phyloP scores from a whole-genome alignment of 2,329 filamentous ascomycete species.

The Ophiostoma himal-ulmi region DNA sequence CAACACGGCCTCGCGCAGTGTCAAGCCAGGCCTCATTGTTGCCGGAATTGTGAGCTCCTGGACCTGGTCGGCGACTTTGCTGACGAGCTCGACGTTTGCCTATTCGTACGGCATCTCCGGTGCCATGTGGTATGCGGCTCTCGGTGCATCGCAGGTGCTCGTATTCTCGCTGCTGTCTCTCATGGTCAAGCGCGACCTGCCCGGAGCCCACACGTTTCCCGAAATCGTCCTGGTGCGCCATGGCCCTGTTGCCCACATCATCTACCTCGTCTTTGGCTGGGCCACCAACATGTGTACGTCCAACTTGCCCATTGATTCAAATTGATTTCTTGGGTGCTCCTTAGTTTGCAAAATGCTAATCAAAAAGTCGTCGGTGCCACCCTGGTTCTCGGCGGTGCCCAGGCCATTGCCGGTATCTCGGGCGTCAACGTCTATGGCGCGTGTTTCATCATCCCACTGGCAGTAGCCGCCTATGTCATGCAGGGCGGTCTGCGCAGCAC shows the following conservation, averaged over 20 bases:
- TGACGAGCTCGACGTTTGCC: slow-evolving; percentile 37
- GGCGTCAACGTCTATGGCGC: slow-evolving; percentile 40
- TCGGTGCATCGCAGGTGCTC: slow-evolving; percentile 38
- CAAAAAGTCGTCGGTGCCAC: slow-evolving; percentile 34
- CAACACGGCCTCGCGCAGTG: slow-evolving; percentile 35
- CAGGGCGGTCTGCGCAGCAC: slow-evolving; percentile 35
- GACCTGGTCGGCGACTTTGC: slow-evolving; percentile 44
- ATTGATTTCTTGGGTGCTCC: not conserved
- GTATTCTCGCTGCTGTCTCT: slow-evolving; percentile 39
- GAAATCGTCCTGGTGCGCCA: slow-evolving; percentile 39
- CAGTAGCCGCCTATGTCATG: slow-evolving; percentile 35
- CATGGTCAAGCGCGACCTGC: slow-evolving; percentile 38
- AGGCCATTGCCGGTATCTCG: slow-evolving; percentile 37
- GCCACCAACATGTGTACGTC: slow-evolving; percentile 35
- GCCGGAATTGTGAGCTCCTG: slow-evolving; percentile 44
- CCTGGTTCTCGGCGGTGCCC: slow-evolving; percentile 36
- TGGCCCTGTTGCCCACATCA: slow-evolving; percentile 35
- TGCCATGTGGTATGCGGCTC: slow-evolving; percentile 40
- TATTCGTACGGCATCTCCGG: slow-evolving; percentile 39
- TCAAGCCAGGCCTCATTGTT: slow-evolving; percentile 43
- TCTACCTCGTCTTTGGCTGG: slow-evolving; percentile 38
- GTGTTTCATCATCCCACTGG: slow-evolving; percentile 31
- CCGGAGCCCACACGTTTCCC: slow-evolving; percentile 39
- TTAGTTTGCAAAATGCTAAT: too few relatives aligned
- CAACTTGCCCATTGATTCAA: too few relatives aligned